Evolutionary conservation across 495 filamentous ascomycete genomes (phyloP), one percentile per base, ranked within the genome.

Genomic region (Sphaerosporella brunnea): DNA sequence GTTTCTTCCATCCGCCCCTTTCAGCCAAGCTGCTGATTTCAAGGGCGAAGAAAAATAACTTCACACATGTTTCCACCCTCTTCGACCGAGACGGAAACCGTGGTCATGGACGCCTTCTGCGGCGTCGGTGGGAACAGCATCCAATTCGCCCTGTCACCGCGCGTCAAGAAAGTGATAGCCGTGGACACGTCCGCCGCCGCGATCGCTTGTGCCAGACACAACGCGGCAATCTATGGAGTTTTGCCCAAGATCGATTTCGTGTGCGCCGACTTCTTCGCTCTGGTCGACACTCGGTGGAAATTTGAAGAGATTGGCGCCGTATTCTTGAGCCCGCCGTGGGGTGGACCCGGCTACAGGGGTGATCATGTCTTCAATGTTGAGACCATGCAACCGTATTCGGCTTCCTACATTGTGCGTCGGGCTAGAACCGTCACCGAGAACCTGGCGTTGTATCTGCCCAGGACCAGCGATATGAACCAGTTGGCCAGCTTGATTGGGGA

Each of bases 81-180:
- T 46, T 39, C 59, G 47, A 53, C 59, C 30, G 40, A n/a, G n/a
- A n/a, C 52, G 30, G 59, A 69, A 51, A 67, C 45, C 61, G 72
- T 53, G 63, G 71, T 96, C 24, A 73, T 97, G 36, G 90, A 97
- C 61, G 73, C 79, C 15, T 96, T 97, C 66, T 80, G 77, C 19
- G 90, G 90, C 24, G 84, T 85, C 7, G 90, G 90, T 13, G 90
- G 87, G 42, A 96, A 97, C 60, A 72, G 79, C n/a, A 97, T 97
- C 51, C 84, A 86, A 23, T 93, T 96, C 57, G 90, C 90, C 11
- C 68, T 74, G 5, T 79, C 78, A 2, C 73, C 71, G 8, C 71
- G 74, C 42, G 96, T 84, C 79, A 69, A 74, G 23, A 77, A 73
- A 39, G 72, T 97, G 38, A 83, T 94, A 58, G 84, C 82, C 25